Base-by-base conservation (phyloP, 2,329 filamentous ascomycete genomes). In the Herpotrichia juniperi region DNA sequence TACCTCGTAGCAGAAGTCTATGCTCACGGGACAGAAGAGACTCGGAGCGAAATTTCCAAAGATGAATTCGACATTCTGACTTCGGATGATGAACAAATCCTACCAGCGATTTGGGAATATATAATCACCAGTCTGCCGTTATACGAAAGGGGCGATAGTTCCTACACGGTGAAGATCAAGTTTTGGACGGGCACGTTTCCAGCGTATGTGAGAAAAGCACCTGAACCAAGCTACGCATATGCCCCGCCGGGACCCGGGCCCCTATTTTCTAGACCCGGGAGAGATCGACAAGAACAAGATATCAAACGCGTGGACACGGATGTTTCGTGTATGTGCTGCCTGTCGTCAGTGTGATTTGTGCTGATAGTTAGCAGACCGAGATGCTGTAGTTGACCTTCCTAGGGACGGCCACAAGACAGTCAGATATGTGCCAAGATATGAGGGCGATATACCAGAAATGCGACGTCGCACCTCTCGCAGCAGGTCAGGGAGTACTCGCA, bases 21-120 rank as follows among this genome's bases (percentile, higher is more conserved):
- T 42, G 16, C 46, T 3, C 37, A 40, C 1, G 19, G 12, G 25
- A 17, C 46, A 10, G 45, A 57, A 16, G 10, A 40, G 21, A 32
- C 35, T 3, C 19, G 47, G 2, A 46, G 53, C 3, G 43, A 54
- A 2, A 42, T 69, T 11, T 26, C 42, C 2, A 25, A 57, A 14
- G 56, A 43, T 8, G 51, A 54, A 4, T 68, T 57, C 35, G 54
- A 54, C 24, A 48, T 67, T 4, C 14, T 50, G 10, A 59, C 42
- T 17, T 40, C 35, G 6, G 28, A 52, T 9, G 51, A 50, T 2
- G 53, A 57, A 8, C 53, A 46, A 9, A 60, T 68, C 9, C 21
- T 67, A 8, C 62, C 65, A 40, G 43, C 47, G 2, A 49, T 62
- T 10, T 68, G 66, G 65, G 43, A 39, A 25, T 53, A 61, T 12